phyloP scores from a whole-genome alignment of 345 rosid species.

The Acer saccharum region DNA sequence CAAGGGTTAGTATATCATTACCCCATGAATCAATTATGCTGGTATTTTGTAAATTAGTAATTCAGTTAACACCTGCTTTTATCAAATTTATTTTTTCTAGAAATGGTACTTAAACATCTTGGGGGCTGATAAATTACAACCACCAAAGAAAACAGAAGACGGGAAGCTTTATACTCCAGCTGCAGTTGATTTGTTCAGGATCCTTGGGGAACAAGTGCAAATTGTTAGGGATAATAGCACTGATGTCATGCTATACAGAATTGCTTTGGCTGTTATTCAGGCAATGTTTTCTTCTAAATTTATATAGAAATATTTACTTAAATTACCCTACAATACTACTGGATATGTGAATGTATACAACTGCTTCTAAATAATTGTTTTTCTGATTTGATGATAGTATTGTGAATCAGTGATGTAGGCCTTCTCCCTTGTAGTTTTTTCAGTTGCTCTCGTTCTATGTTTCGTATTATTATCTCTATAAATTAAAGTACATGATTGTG shows the following conservation, averaged over 20 bases:
- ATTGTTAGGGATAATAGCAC: constrained; percentile 98
- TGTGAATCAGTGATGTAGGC: background rate
- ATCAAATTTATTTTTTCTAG: constrained; percentile 38
- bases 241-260: constrained; percentile 95
- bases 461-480: background rate
- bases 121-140: constrained; percentile 95
- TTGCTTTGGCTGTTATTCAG: constrained; percentile 93
- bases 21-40: constrained; percentile 1
- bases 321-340: background rate
- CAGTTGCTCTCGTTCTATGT: background rate
- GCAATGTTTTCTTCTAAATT: constrained; percentile 41
- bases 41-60: background rate
- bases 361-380: background rate
- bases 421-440: constrained; percentile 3
- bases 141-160: constrained; percentile 98
- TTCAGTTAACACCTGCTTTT: background rate
- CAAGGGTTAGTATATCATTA: constrained; percentile 53
- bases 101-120: constrained; percentile 98
- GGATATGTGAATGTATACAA: background rate
- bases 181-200: constrained; percentile 98
- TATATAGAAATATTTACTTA: background rate
- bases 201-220: constrained; percentile 99
- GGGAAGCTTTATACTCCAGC: constrained; percentile 99
- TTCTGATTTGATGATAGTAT: background rate
- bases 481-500: background rate